Percentiles rank a stretch among this genome's conserved stretches.
These are phyloP conservation scores for Thozetella sp. DNA, from an alignment of 495 filamentous ascomycete genomes.

Conservation along the genomic window DNA sequence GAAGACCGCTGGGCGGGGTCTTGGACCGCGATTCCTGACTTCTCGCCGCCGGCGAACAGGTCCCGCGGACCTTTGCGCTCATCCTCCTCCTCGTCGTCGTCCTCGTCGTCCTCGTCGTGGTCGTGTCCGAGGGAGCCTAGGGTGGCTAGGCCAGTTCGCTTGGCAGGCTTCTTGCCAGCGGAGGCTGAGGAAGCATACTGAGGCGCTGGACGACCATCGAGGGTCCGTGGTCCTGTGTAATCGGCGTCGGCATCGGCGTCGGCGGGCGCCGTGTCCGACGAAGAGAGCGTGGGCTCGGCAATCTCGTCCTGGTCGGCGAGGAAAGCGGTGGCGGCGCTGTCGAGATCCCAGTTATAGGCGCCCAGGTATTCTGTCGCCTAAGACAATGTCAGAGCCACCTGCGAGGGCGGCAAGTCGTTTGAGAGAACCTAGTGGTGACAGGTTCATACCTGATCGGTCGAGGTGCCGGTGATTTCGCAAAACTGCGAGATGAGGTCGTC, in stretches of 20 bases:
- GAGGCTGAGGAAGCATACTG: slow-evolving; percentile 33
- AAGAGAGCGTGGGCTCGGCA: slow-evolving; percentile 26
- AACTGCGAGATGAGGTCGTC: slow-evolving; percentile 76
- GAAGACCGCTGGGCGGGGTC: slow-evolving; percentile 63
- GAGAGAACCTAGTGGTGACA: background rate
- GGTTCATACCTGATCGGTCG: slow-evolving; percentile 62
- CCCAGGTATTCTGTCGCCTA: slow-evolving; percentile 74
- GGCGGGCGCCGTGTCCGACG: no score
- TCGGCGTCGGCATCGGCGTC: slow-evolving; percentile 25
- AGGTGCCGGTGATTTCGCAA: slow-evolving; percentile 68
- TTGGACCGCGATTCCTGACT: slow-evolving; percentile 93
- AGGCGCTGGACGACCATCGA: slow-evolving; percentile 56
- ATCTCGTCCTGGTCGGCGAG: slow-evolving; percentile 69
- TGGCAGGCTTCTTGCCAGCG: slow-evolving; percentile 38
- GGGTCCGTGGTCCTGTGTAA: slow-evolving; percentile 57
- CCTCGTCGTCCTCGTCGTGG: slow-evolving; percentile 60
- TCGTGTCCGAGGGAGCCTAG: slow-evolving; percentile 58
- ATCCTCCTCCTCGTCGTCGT: slow-evolving; percentile 61
- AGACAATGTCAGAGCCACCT: background rate
- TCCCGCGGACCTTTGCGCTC: slow-evolving; percentile 70
- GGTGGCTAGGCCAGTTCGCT: slow-evolving; percentile 57
- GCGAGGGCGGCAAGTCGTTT: background rate
- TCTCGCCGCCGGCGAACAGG: slow-evolving; percentile 93
- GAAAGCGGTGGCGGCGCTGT: slow-evolving; percentile 67
- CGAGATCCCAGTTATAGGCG: slow-evolving; percentile 70